Evolutionary conservation across 2,329 filamentous ascomycete species (phyloP).

Genomic region (Aspergillus uvarum): DNA sequence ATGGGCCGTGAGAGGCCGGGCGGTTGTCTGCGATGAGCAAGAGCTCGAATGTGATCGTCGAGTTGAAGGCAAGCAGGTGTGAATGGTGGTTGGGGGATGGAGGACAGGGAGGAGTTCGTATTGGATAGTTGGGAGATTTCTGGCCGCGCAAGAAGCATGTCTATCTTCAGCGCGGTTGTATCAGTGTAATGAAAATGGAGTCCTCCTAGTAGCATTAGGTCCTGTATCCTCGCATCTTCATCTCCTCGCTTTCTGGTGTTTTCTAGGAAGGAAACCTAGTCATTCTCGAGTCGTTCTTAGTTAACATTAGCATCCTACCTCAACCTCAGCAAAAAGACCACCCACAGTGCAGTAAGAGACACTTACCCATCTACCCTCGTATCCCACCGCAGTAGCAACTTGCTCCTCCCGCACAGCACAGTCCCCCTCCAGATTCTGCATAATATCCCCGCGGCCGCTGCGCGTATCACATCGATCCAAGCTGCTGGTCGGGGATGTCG

Average conservation of each 20-base stretch:
- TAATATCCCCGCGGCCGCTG: neutral
- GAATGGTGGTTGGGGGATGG: neutral
- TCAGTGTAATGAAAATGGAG: too few relatives aligned
- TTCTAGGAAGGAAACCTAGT: too few relatives aligned
- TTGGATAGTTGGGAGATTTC: too few relatives aligned
- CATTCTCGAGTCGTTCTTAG: too few relatives aligned
- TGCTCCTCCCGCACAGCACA: neutral
- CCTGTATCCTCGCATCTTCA: too few relatives aligned
- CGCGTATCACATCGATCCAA: neutral
- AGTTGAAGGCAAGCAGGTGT: neutral
- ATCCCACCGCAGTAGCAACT: neutral
- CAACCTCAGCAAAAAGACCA: neutral
- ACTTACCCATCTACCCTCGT: neutral
- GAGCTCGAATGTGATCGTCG: neutral
- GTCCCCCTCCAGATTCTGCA: neutral
- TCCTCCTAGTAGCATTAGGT: too few relatives aligned
- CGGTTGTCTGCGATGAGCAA: neutral
- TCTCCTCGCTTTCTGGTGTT: too few relatives aligned
- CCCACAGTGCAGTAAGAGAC: neutral
- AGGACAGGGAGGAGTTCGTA: too few relatives aligned
- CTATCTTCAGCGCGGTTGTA: too few relatives aligned
- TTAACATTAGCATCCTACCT: neutral
- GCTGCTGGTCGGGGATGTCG: neutral
- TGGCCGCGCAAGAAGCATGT: too few relatives aligned
- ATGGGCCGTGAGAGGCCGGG: neutral